Evolutionary conservation across 148 eudicot species (phyloP), one percentile per base, ranked within the genome.

Genomic region (Heliosperma pusillum): DNA sequence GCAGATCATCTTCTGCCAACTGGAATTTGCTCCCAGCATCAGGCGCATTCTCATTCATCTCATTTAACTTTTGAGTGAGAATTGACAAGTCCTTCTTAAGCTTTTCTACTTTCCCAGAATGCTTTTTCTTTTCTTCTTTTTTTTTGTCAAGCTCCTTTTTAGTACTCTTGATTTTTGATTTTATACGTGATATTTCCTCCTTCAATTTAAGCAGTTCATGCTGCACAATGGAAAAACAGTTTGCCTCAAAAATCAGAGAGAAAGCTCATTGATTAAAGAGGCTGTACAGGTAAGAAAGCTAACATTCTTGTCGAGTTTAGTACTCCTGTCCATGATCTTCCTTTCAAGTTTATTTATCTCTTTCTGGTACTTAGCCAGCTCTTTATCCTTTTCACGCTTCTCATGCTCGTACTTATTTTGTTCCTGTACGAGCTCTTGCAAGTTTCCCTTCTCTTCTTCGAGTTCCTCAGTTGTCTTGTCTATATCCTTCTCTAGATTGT

Each of bases 131-230:
- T 79, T 95, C 99, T 74, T 88, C 92, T 87, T 80, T 87, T 86
- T 87, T 90, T 80, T 90, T 95, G 71, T 88, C 89, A 68, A 92
- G 90, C 80, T 95, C 97, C 81, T 92, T 92, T 77, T 78, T 85
- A 55, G 93, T 88, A 79, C 85, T 89, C 80, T 85, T 92, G 59
- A 90, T 87, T 84, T 90, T 90, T 69, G 90, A 85, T 69, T 71
- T 80, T 40, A 90, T 79, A 58, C 96, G 97, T 56, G 87, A 82
- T 78, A 74, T 86, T 79, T 88, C 93, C 85, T 90, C 94, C 90
- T 90, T 86, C 56, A 89, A 61, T 75, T 90, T 90, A 62, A 90
- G 76, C 78, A 90, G 78, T 76, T 92, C 97, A 66, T 95, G 95
- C 90, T 92, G 97, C 99, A 77, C 74, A 76, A 61, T 78, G 13